Evolutionary conservation across 1,284 basidiomycete genomes (phyloP).

Genomic region (Moniliella sp.): DNA sequence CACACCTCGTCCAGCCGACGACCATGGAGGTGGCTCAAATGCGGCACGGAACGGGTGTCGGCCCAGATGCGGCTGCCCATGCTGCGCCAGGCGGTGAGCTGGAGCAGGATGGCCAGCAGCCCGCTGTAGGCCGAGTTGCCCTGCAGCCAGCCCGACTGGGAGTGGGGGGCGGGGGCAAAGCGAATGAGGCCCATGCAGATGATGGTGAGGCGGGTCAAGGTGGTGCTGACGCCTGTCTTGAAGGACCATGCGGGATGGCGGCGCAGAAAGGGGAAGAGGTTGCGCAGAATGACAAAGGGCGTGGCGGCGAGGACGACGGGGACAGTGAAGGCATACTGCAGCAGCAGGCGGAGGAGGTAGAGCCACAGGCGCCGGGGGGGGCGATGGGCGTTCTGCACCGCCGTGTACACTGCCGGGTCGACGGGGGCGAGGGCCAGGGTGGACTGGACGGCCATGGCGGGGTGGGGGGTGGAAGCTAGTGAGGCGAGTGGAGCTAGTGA

Average conservation of each 20-base stretch:
- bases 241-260: constrained; percentile 12
- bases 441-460: too few relatives aligned
- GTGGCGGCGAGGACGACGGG: constrained; percentile 11
- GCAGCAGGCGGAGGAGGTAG: constrained; percentile 10
- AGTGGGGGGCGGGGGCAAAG: constrained; percentile 20
- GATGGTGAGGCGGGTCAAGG: constrained; percentile 14
- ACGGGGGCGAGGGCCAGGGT: too few relatives aligned
- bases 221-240: constrained; percentile 10
- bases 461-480: too few relatives aligned
- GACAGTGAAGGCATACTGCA: constrained; percentile 20
- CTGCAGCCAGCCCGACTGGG: constrained; percentile 18
- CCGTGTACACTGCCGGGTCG: constrained; percentile 8
- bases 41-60: too few relatives aligned
- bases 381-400: constrained; percentile 6
- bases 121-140: constrained; percentile 18
- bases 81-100: constrained; percentile 13
- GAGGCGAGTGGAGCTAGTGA: too few relatives aligned
- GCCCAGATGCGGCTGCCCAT: constrained; percentile 19
- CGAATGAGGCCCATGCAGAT: constrained; percentile 12
- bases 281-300: constrained; percentile 14
- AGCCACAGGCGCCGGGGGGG: constrained; percentile 6
- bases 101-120: constrained; percentile 10
- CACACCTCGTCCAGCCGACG: too few relatives aligned
- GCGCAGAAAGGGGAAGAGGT: constrained; percentile 9
- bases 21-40: too few relatives aligned